These are phyloP conservation scores for Eutypella sp. DNA, from an alignment of 2,329 filamentous ascomycete species.

Conservation along the genomic window DNA sequence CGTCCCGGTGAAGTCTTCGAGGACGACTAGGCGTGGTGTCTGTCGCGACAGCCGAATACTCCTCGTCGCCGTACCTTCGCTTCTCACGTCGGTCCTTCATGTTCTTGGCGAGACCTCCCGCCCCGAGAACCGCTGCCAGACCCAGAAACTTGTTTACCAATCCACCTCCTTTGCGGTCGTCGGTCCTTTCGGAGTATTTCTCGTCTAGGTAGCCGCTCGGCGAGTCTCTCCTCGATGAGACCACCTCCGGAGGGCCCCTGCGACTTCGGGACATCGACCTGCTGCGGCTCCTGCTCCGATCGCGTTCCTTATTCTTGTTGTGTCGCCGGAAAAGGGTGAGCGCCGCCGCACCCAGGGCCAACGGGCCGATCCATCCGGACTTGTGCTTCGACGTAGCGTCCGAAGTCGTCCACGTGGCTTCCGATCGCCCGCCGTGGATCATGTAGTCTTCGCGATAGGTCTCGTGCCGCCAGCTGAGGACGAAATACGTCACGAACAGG, in stretches of 20 bases:
- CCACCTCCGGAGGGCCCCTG: slow-evolving; percentile 39
- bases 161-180: slow-evolving; percentile 37
- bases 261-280: slow-evolving; percentile 30
- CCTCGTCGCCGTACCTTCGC: slow-evolving; percentile 46
- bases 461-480: slow-evolving; percentile 67
- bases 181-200: slow-evolving; percentile 53
- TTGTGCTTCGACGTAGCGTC: slow-evolving; percentile 33
- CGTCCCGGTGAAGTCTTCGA: slow-evolving; percentile 29
- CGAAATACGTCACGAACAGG: slow-evolving; percentile 71
- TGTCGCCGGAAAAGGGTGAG: slow-evolving; percentile 42
- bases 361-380: slow-evolving; percentile 48
- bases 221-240: slow-evolving; percentile 48
- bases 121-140: slow-evolving; percentile 58
- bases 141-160: slow-evolving; percentile 57
- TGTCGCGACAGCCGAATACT: slow-evolving; percentile 58
- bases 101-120: slow-evolving; percentile 55
- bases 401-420: slow-evolving; percentile 23
- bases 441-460: slow-evolving; percentile 48
- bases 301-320: slow-evolving; percentile 36
- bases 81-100: slow-evolving; percentile 50
- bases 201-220: slow-evolving; percentile 60
- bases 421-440: slow-evolving; percentile 55
- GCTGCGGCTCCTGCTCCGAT: slow-evolving; percentile 35
- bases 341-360: slow-evolving; percentile 47
- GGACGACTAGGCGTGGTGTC: slow-evolving; percentile 54